Base-by-base conservation (phyloP, 2,329 filamentous ascomycete species). In the Hypoxylon sp. region DNA sequence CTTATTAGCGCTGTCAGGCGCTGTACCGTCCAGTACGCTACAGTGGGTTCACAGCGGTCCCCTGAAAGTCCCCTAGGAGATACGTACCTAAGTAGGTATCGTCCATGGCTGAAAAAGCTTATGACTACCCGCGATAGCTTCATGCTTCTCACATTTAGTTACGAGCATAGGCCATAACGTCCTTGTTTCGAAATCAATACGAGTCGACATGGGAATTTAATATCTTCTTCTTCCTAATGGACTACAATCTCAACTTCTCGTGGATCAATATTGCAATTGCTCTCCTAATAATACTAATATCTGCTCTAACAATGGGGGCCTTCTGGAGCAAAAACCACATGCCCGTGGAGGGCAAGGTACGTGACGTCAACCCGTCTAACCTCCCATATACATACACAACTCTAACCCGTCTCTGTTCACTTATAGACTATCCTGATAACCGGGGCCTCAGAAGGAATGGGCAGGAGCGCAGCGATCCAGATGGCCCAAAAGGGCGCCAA, bases 391-490 rank as follows among this genome's bases (percentile, higher is more conserved):
- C 66, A 62, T 33, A 22, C 66, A 62, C 31, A 11, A 57, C 9
- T 35, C 10, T 31, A 14, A 13, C 33, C 17, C n/a, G 2, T n/a
- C 47, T 17, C 17, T 42, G 17, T 11, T 2, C 5, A 19, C 17
- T 39, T 63, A 9, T 74, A 97, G 94, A 97, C 94, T 1, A 86
- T 97, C 58, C 84, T 98, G 61, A 84, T 99, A 58, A 99, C 96
- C 0, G 96, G 96, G 51, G 94, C 91, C 33, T 98, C 96, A 0
- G 93, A 98, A 77, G 96, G 96, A 64, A 93, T 98, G 91, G 96
- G 96, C 66, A 89, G 90, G 73, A 89, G 89, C 57, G 88, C 91
- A 19, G 94, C 91, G 4, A 86, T 88, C 57, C 86, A 94, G 72
- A 88, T 99, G 48, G 87, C 95, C 2, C 84, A 87, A 54, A 94